These are phyloP conservation scores for Penicillium egyptiacum DNA, from an alignment of 495 filamentous ascomycete species.

Conservation along the genomic window DNA sequence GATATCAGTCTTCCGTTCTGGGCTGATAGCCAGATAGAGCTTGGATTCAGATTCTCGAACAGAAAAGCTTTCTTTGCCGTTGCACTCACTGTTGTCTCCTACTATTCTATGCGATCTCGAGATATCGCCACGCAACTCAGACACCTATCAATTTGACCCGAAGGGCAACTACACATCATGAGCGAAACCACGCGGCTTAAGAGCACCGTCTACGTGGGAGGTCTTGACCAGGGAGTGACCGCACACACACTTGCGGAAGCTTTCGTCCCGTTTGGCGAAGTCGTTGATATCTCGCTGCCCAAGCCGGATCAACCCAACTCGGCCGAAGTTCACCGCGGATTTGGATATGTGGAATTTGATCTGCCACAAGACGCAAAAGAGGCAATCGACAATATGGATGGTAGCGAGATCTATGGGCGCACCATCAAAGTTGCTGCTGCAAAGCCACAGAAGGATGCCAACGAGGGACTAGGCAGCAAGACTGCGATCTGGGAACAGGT, in stretches of 20 bases:
- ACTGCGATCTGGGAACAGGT: conserved; percentile 99
- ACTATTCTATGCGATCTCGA: background rate
- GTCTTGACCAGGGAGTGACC: conserved; percentile 78
- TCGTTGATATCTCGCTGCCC: conserved; percentile 84
- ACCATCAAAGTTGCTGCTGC: conserved; percentile 89
- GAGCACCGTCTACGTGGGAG: conserved; percentile 84
- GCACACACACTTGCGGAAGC: conserved; percentile 74
- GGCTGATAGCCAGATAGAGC: conserved; percentile 9
- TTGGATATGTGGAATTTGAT: conserved; percentile 96
- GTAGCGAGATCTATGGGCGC: conserved; percentile 89
- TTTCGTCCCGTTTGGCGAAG: conserved; percentile 95
- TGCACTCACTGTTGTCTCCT: background rate
- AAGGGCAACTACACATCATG: conserved; percentile 51
- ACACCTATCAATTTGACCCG: background rate
- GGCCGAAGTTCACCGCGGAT: conserved; percentile 80
- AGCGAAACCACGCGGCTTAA: conserved; percentile 82
- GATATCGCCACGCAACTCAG: background rate
- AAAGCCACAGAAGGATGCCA: conserved; percentile 86
- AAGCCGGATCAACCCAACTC: conserved; percentile 72
- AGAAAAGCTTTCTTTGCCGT: background rate
- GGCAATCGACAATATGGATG: conserved; percentile 99
- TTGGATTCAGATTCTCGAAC: background rate
- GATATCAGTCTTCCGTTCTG: conserved; percentile 38
- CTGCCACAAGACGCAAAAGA: conserved; percentile 82
- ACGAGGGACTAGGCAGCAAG: conserved; percentile 84